Base-by-base conservation (phyloP, 2,329 filamentous ascomycete species). In the Aspergillus terreus region DNA sequence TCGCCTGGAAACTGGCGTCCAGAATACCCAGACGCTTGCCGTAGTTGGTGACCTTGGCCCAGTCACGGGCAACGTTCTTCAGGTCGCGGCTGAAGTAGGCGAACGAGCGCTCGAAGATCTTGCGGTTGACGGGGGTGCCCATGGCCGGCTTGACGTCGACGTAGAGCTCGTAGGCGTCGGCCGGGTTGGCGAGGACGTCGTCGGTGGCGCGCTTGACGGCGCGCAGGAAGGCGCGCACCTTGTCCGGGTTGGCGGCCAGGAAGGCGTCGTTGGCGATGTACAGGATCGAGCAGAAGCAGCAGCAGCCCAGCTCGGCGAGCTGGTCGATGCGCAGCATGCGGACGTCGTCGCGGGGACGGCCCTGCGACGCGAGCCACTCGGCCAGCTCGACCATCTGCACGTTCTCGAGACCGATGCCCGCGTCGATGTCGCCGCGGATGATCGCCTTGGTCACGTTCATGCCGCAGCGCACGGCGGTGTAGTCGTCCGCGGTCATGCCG, bases 381-480 rank as follows among this genome's bases (percentile, higher is more conserved):
- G 87, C 86, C 1, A 91, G 78, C 71, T 90, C 87, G 41, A 90
- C 87, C 87, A 90, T 90, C 71, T 91, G 87, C 6, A 90, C 87
- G 64, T 91, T 91, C 71, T 90, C 87, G 4, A 91, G 82, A 15
- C 87, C 87, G 63, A 89, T 83, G 33, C 87, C 87, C 15, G 87
- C 87, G 65, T 90, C 85, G 59, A 90, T 88, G 36, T 79, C 78
- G 59, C 86, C 86, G 52, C 80, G 77, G 69, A 87, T 88, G 71
- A 90, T 88, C 61, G 86, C 86, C 68, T 86, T 86, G 68, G 83
- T 84, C 45, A 91, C 85, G 69, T 91, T 90, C 87, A 90, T 91
- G 56, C 87, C 88, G 66, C 87, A 90, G 52, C 87, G 85, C 6
- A 91, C 79, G 33, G 87, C 86, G 1, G 84, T 88, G 77, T 91